A percentile compares a stretch with the other conserved stretches of the same genome.
These are phyloP conservation scores for Marchantia paleacea DNA, from an alignment of 225 moss, liverwort and hornwort species.

Conservation along the genomic window DNA sequence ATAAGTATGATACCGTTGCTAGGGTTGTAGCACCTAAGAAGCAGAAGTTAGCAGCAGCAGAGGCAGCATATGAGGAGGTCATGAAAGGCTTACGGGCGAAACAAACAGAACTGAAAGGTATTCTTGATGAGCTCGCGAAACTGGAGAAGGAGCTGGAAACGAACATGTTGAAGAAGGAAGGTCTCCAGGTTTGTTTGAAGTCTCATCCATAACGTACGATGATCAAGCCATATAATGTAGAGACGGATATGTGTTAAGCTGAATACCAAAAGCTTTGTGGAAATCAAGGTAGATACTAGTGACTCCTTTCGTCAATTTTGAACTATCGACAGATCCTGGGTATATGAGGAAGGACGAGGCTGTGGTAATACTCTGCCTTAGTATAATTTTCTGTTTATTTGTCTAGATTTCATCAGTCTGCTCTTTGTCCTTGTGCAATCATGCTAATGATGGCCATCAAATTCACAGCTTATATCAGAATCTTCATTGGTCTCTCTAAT, in stretches of 20 bases:
- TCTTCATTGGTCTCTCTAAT: not conserved
- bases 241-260: too few relatives aligned
- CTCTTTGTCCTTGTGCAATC: not conserved
- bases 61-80: conserved; percentile 56
- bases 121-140: conserved; percentile 63
- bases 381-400: not conserved
- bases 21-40: conserved; percentile 82
- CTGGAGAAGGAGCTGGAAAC: conserved; percentile 77
- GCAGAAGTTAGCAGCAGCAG: conserved; percentile 61
- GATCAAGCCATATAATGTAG: too few relatives aligned
- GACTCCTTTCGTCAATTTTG: not conserved
- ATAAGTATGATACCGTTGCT: conserved; percentile 79
- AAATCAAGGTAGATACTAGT: too few relatives aligned
- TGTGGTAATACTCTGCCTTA: not conserved
- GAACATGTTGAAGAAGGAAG: conserved; percentile 87
- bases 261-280: too few relatives aligned
- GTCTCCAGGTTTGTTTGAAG: conserved; percentile 53
- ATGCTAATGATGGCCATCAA: not conserved
- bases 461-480: not conserved
- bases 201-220: too few relatives aligned
- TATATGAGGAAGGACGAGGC: not conserved
- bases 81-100: conserved; percentile 68
- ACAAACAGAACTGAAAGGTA: conserved; percentile 66
- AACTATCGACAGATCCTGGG: not conserved
- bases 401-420: not conserved